Base-by-base conservation (phyloP, 225 moss, liverwort and hornwort species). In the Neckera pumila region DNA sequence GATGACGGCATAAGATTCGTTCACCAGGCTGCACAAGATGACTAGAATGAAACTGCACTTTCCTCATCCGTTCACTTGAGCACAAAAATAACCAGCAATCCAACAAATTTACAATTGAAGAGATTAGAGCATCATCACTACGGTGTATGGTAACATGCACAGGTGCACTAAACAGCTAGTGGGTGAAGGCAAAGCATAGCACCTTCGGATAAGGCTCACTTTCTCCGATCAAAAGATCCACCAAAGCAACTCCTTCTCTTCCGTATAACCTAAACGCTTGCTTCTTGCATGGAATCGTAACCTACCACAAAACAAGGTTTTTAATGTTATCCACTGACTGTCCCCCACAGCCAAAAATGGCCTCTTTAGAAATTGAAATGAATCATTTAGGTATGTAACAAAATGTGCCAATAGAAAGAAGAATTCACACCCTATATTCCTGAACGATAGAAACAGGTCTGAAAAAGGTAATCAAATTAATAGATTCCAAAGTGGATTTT, bases 281-380 rank as follows among this genome's bases (percentile, higher is more conserved):
- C 89, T 99, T 99, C 90, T 97, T 99, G 86, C 98, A 96, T n/a
- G 98, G 98, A 53, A 99, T 99, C 61, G 98, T 99, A 66, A 97
- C 97, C 97, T 98, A 80, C 72, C 76, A 87, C 73, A 82, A 60
- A 45, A 38, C 11, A 84, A 80, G 63, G n/a, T 67, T 59, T n/a
- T 77, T 33, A 19, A 67, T 69, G 63, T 80, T 69, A 56, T 77
- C 71, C 42, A 28, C 19, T 20, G 15, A 57, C 16, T 63, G 31
- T 77, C 85, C 61, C 61, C 3, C 36, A 62, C 36, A 49, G 54
- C 51, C 77, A 77, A 86, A 56, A 56, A 26, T 79, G 18, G 17
- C 10, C 25, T 16, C 86, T 63, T 63, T 7, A 63, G 22, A 86
- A 49, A 76, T 53, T 57, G 58, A 33, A 71, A 43, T 42, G 58